Percentiles rank a stretch among this genome's conserved stretches.
phyloP scores from a whole-genome alignment of 2,329 filamentous ascomycete genomes.

The Xylariaceae sp. region DNA sequence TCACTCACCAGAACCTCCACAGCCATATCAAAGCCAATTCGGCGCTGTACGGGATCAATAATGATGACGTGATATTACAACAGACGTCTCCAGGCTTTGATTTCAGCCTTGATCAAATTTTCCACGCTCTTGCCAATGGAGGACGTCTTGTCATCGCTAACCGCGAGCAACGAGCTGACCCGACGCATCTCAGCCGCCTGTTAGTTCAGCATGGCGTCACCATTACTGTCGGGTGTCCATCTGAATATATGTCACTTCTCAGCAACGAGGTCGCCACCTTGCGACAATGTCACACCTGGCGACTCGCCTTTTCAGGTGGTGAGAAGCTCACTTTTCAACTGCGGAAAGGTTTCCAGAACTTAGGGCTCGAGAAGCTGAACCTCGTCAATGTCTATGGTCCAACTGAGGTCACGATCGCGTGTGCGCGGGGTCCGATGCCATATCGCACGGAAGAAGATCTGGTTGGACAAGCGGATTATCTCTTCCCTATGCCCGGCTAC shows the following conservation, averaged over 20 bases:
- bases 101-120: constrained; percentile 27
- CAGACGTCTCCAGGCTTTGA: constrained; percentile 33
- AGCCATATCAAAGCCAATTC: no score
- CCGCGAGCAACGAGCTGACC: constrained; percentile 25
- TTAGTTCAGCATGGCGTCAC: constrained; percentile 28
- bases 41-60: no score
- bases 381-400: constrained; percentile 26
- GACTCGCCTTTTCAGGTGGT: constrained; percentile 1
- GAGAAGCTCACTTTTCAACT: not conserved
- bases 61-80: constrained; percentile 13
- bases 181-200: constrained; percentile 23
- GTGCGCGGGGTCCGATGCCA: not conserved
- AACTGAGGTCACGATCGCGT: constrained; percentile 12
- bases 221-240: constrained; percentile 22
- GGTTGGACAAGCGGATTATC: no score
- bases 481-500: no score
- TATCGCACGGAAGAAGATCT: not conserved
- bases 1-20: not conserved
- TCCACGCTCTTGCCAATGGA: constrained; percentile 26
- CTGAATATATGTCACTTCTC: constrained; percentile 2
- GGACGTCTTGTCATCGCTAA: constrained; percentile 29
- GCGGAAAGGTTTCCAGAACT: not conserved
- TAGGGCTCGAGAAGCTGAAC: not conserved
- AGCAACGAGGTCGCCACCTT: not conserved
- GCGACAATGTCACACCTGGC: not conserved